Evolutionary conservation across 129 eudicot species (phyloP), one percentile per base, ranked within the genome.

Genomic region (Scalesia atractyloides): DNA sequence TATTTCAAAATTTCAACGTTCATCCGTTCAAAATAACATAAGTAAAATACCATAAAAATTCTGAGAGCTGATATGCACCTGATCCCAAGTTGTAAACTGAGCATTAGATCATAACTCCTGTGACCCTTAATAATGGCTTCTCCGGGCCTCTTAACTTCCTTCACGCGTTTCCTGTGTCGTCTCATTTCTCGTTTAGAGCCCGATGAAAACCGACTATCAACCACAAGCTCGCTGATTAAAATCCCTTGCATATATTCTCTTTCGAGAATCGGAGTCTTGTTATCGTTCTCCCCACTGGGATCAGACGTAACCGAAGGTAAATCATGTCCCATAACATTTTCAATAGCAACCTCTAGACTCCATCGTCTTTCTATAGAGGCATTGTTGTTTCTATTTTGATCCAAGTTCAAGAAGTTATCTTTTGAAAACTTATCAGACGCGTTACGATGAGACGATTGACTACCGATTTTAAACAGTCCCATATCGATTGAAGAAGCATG

Each of bases 191-290:
- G 79, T 81, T 86, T 86, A 48, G 90, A 84, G 5, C 72, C 61
- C 5, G 81, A 39, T 19, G 96, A 86, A 79, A 94, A 88, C 14
- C 82, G 58, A 78, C 80, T 63, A 64, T 70, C 85, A 1, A 88
- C 71, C 37, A 94, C 97, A 57, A 90, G 80, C 84, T 94, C 99
- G 68, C 91, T 94, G 34, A 94, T 94, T 24, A 94, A 77, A 53
- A 94, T 93, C 73, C 99, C 99, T 80, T 94, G 99, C 99, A 94
- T 94, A 60, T 94, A 94, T 66, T 94, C 99, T 75, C 99, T 76
- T 77, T 94, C 99, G 26, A 90, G 80, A 16, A 94, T 91, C 60
- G 97, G 90, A 72, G 84, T 70, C 60, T 78, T 78, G 17, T 36
- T 58, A 12, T 70, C 84, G 69, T 77, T 81, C 78, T 84, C 91